Evolutionary conservation across 1,139 yeast species (phyloP).

Genomic region (Scheffersomyces stambukii): DNA sequence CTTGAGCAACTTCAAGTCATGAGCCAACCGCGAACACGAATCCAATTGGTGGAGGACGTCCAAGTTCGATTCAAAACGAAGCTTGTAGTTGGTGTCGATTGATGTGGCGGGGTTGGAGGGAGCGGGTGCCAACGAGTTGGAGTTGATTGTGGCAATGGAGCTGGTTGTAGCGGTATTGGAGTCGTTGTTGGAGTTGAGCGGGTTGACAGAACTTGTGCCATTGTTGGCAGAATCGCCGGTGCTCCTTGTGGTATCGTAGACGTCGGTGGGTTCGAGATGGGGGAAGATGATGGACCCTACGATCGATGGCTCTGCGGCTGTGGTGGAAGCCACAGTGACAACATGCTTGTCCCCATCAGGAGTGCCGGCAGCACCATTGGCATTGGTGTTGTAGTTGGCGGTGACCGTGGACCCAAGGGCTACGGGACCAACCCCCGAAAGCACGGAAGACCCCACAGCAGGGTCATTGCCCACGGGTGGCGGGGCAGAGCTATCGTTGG

Average conservation of each 20-base stretch:
- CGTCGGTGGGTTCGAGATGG: slow-evolving; percentile 1
- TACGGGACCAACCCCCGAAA: too few species aligned
- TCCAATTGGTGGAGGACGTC: slow-evolving; percentile 28
- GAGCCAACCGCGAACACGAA: slow-evolving; percentile 20
- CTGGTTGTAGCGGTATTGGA: slow-evolving; percentile 3
- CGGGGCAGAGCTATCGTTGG: slow-evolving; percentile 16
- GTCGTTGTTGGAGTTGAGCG: too few species aligned
- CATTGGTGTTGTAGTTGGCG: slow-evolving; percentile 3
- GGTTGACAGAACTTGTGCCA: too few species aligned
- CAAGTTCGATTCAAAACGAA: slow-evolving; percentile 22
- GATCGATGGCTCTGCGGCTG: not conserved
- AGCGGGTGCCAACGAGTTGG: not conserved
- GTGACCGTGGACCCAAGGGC: not conserved
- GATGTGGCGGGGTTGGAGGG: not conserved
- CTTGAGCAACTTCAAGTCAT: slow-evolving; percentile 23
- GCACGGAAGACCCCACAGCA: slow-evolving; percentile 1
- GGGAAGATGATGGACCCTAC: not conserved
- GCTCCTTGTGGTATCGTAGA: too few species aligned
- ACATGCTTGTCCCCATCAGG: not conserved
- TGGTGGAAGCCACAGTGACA: not conserved
- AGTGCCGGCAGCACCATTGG: not conserved
- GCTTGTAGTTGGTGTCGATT: slow-evolving; percentile 11
- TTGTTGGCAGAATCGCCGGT: too few species aligned
- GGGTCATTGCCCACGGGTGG: not conserved
- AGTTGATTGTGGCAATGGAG: slow-evolving; percentile 1